These are phyloP conservation scores for Fraxinus dipetala DNA, from an alignment of 305 asterid genomes.

Conservation along the genomic window DNA sequence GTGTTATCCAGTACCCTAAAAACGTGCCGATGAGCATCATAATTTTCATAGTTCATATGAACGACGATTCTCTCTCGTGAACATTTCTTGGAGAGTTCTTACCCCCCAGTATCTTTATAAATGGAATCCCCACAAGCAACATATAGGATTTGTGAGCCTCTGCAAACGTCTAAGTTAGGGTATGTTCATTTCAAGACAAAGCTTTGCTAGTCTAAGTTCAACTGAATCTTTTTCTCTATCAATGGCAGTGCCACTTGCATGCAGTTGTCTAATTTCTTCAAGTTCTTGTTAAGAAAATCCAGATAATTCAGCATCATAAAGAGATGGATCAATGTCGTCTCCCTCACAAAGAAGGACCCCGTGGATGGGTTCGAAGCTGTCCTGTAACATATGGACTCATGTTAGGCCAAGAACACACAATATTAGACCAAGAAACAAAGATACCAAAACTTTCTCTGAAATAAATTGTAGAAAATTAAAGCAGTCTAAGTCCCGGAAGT, in stretches of 20 bases:
- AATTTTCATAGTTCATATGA: background rate
- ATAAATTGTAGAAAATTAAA: too few relatives aligned
- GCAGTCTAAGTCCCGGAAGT: too few relatives aligned
- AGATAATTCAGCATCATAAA: conserved; percentile 40
- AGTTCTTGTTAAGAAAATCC: conserved; percentile 49
- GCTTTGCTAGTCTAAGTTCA: conserved; percentile 38
- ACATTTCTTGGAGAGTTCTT: conserved; percentile 36
- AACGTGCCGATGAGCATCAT: background rate
- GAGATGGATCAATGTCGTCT: conserved; percentile 43
- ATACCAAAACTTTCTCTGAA: too few relatives aligned
- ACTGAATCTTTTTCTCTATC: background rate
- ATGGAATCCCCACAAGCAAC: conserved; percentile 86
- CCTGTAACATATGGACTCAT: conserved; percentile 35
- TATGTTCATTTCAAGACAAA: conserved; percentile 67
- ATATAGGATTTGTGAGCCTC: conserved; percentile 79
- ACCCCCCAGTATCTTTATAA: conserved; percentile 61
- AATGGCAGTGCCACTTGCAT: background rate
- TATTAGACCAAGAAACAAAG: too few relatives aligned
- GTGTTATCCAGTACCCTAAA: conserved; percentile 46
- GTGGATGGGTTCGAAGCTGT: conserved; percentile 43
- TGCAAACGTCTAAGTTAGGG: conserved; percentile 78
- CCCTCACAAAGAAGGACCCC: conserved; percentile 45
- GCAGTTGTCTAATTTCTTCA: conserved; percentile 54
- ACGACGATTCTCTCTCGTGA: conserved; percentile 9
- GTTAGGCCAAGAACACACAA: too few relatives aligned